Conservation (phyloP, 257 asterid species). For the Thymus quinquecostatus region DNA sequence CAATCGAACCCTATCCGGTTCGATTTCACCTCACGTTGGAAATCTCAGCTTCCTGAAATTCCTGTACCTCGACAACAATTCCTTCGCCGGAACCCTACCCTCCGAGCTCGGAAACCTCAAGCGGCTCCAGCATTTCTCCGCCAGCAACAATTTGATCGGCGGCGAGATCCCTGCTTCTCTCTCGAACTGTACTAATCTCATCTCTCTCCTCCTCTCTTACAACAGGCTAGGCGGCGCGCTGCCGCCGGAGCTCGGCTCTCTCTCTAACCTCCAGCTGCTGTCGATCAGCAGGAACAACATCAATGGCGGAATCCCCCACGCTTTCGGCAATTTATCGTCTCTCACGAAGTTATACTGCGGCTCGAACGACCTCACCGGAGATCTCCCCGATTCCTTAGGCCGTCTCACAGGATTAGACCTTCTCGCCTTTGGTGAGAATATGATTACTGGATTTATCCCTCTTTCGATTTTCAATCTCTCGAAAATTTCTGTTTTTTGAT, state of each 20-base stretch:
- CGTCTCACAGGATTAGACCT: slow-evolving; percentile 27
- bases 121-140: not conserved
- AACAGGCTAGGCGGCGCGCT: not conserved
- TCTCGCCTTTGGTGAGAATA: slow-evolving; percentile 12
- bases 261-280: not conserved
- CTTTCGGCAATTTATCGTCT: slow-evolving; percentile 27
- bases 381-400: slow-evolving; percentile 30
- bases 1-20: not conserved
- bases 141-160: not conserved
- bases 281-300: not conserved
- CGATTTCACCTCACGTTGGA: not conserved
- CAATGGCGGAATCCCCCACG: not conserved
- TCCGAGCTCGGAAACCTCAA: not conserved
- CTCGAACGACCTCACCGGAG: slow-evolving; percentile 24
- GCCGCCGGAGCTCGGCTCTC: slow-evolving; percentile 2
- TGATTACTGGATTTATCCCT: slow-evolving; percentile 23
- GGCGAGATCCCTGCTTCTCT: not conserved
- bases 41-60: not conserved
- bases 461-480: slow-evolving; percentile 34
- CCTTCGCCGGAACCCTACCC: not conserved
- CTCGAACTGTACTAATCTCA: not conserved
- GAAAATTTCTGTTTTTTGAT: not conserved
- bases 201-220: not conserved
- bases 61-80: slow-evolving; percentile 1
- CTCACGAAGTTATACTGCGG: slow-evolving; percentile 27